Conservation (phyloP, 2,329 filamentous ascomycete species). For the Colletotrichum phormii region DNA sequence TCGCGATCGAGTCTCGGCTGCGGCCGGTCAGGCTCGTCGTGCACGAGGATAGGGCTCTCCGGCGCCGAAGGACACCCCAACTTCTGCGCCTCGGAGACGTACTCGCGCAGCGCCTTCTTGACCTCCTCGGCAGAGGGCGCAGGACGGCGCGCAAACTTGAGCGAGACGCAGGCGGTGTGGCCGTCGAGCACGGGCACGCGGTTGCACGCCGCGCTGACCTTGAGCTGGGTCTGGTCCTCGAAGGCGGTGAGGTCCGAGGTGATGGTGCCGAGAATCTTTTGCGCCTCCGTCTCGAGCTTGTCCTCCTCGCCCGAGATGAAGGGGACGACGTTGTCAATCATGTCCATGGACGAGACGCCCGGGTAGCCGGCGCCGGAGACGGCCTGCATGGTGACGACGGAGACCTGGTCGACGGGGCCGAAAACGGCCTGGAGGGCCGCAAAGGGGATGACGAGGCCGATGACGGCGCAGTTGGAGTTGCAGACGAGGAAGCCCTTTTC, state of each 20-base stretch:
- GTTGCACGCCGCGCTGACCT: constrained; percentile 89
- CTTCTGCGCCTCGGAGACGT: constrained; percentile 83
- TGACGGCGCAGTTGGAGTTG: constrained; percentile 98
- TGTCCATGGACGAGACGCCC: constrained; percentile 92
- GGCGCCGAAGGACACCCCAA: constrained; percentile 92
- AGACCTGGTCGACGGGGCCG: constrained; percentile 80
- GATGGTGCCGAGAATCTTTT: constrained; percentile 89
- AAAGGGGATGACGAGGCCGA: constrained; percentile 94
- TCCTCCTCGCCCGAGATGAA: constrained; percentile 95
- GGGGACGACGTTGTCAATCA: constrained; percentile 95
- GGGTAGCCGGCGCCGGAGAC: constrained; percentile 93
- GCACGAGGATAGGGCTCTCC: constrained; percentile 82
- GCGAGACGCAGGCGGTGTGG: constrained; percentile 92
- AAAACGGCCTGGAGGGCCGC: constrained; percentile 89
- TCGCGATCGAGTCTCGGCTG: constrained; percentile 93
- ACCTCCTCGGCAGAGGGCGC: constrained; percentile 81
- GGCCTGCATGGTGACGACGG: constrained; percentile 93
- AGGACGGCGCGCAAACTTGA: constrained; percentile 82
- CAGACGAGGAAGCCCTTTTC: constrained; percentile 93
- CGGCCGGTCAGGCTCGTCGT: constrained; percentile 89
- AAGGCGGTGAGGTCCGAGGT: constrained; percentile 80
- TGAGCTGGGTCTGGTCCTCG: constrained; percentile 77
- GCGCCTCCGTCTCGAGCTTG: constrained; percentile 93
- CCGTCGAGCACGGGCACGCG: constrained; percentile 95
- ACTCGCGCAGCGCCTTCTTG: constrained; percentile 81